Percentiles rank a stretch among this genome's conserved stretches.
Conservation (phyloP, 169 alveolate species). For the Plasmodium inui region DNA sequence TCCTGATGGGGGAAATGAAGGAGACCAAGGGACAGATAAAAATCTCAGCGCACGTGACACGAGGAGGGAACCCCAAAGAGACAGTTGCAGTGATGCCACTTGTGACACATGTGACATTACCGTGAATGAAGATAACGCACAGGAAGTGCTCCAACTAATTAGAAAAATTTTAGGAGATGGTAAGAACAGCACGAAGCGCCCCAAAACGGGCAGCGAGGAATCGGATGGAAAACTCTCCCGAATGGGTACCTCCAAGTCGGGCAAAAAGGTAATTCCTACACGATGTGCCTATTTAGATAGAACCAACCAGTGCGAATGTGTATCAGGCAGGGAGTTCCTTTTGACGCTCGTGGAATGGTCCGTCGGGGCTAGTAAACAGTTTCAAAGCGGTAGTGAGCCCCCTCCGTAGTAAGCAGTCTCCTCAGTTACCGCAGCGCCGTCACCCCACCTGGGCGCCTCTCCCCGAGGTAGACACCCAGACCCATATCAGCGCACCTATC, state of each 20-base stretch:
- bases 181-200: not conserved
- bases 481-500: not conserved
- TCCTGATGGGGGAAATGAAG: not conserved
- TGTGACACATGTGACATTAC: not conserved
- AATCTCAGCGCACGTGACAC: not conserved
- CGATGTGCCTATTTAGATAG: not conserved
- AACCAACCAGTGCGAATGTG: not conserved
- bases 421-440: not conserved
- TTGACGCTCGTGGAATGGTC: not conserved
- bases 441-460: not conserved
- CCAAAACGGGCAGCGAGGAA: not conserved
- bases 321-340: not conserved
- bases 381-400: too few relatives aligned
- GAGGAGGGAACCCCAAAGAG: not conserved
- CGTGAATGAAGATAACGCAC: conserved; percentile 1
- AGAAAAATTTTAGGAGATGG: conserved; percentile 20
- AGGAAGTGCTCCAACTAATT: not conserved
- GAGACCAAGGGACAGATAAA: not conserved
- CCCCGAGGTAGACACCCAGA: not conserved
- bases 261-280: conserved; percentile 35
- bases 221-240: not conserved
- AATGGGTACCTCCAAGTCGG: not conserved
- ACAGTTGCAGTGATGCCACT: not conserved
- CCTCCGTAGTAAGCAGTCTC: not conserved
- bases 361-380: not conserved